Conservation (phyloP, 257 asterid genomes). For the Fraxinus anomala region DNA sequence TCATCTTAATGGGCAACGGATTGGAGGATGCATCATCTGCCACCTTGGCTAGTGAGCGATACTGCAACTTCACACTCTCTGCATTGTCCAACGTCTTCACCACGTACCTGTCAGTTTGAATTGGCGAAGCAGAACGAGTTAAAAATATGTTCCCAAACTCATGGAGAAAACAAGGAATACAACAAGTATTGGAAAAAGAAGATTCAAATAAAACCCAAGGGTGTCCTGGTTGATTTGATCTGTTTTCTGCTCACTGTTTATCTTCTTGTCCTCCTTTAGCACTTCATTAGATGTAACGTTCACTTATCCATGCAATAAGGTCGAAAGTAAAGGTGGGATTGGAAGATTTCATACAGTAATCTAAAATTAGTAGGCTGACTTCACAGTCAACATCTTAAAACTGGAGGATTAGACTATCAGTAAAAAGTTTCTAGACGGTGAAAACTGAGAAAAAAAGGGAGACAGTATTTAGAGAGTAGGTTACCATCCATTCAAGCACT, state of each 20-base stretch:
- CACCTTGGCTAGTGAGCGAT: conserved; percentile 82
- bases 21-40: conserved; percentile 51
- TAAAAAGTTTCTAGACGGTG: not conserved
- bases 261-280: not conserved
- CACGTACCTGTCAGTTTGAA: conserved; percentile 66
- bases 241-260: not conserved
- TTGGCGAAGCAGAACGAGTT: conserved; percentile 12
- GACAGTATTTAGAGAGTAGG: conserved; percentile 10
- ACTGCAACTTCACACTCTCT: conserved; percentile 94
- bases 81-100: conserved; percentile 98
- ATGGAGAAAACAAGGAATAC: not conserved
- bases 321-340: not conserved
- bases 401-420: not conserved
- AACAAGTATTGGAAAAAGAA: not conserved
- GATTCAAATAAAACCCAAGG: not conserved
- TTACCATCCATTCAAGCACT: conserved; percentile 98
- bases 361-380: not conserved
- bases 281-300: not conserved
- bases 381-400: not conserved
- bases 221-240: not conserved
- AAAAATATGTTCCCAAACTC: not conserved
- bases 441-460: not conserved
- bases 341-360: not conserved
- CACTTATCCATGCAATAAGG: not conserved
- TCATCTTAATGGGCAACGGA: conserved; percentile 47